These are phyloP conservation scores for Secale cereale DNA, from an alignment of 176 grass and related monocot species.

Conservation along the genomic window DNA sequence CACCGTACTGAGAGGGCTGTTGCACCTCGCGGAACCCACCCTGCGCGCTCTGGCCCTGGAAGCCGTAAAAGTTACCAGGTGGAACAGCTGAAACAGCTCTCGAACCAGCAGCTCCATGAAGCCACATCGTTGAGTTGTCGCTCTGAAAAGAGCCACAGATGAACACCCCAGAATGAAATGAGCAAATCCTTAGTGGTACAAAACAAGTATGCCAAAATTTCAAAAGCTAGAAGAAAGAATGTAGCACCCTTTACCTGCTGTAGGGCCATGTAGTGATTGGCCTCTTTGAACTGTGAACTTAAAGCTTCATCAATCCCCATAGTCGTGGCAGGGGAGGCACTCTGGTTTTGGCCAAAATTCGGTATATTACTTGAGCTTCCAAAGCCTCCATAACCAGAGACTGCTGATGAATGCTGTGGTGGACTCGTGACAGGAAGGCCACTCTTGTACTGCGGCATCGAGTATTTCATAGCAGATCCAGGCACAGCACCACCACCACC, in stretches of 20 bases:
- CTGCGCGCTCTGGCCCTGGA: constrained; percentile 66
- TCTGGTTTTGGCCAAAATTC: constrained; percentile 62
- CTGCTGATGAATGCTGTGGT: constrained; percentile 57
- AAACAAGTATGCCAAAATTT: constrained; percentile 8
- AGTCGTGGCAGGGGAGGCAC: constrained; percentile 44
- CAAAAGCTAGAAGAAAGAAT: not conserved
- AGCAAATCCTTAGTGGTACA: not conserved
- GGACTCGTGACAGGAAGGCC: constrained; percentile 52
- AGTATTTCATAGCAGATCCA: constrained; percentile 74
- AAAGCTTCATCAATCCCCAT: constrained; percentile 81
- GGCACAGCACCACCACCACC: constrained; percentile 43
- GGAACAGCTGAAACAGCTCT: constrained; percentile 68
- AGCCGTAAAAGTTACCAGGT: constrained; percentile 69
- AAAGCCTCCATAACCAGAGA: constrained; percentile 68
- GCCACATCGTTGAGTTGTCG: constrained; percentile 82
- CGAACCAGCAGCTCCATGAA: constrained; percentile 69
- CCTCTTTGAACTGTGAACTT: constrained; percentile 80
- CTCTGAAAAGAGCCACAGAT: constrained; percentile 24
- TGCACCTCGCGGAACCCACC: constrained; percentile 67
- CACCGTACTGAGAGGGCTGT: constrained; percentile 64
- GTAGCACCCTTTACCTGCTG: constrained; percentile 60
- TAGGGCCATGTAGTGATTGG: constrained; percentile 63
- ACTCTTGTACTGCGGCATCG: constrained; percentile 83
- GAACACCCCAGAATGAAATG: constrained; percentile 9
- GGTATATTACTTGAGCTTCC: constrained; percentile 67